Conservation (phyloP, 2,329 filamentous ascomycete genomes). For the Phaeoacremonium minimum region DNA sequence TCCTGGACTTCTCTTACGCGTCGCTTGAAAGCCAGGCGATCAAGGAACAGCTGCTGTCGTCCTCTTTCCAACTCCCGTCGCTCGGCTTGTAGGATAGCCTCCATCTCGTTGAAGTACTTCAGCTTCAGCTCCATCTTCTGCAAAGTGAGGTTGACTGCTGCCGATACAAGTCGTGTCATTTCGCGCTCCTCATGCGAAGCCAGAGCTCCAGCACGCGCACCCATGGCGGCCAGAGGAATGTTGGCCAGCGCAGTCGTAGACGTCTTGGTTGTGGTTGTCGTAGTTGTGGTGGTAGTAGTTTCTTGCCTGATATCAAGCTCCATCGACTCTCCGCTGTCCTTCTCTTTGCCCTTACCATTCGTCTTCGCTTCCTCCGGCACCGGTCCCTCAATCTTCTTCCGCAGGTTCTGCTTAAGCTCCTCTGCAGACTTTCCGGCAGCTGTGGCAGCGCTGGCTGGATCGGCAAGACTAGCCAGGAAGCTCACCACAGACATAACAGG, state of each 20-base stretch:
- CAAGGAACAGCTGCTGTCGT: conserved; percentile 88
- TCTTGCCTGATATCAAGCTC: conserved; percentile 56
- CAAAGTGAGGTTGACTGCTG: conserved; percentile 88
- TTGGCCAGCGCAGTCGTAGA: conserved; percentile 57
- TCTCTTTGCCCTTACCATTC: conserved; percentile 54
- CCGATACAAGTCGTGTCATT: conserved; percentile 88
- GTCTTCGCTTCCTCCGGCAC: conserved; percentile 31
- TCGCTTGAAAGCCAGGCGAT: conserved; percentile 85
- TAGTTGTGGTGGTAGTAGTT: conserved; percentile 40
- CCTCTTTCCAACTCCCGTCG: conserved; percentile 87
- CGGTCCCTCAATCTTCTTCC: conserved; percentile 67
- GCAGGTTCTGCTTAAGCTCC: conserved; percentile 76
- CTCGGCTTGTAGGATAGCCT: conserved; percentile 86
- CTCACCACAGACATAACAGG: conserved; percentile 94
- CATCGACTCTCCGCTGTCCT: conserved; percentile 56
- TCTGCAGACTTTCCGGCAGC: conserved; percentile 85
- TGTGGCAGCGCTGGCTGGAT: conserved; percentile 84
- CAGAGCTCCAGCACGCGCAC: conserved; percentile 79
- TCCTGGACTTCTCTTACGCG: conserved; percentile 81
- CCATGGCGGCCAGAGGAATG: conserved; percentile 80
- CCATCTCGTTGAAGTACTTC: conserved; percentile 94
- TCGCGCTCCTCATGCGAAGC: conserved; percentile 96
- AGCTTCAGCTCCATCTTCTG: conserved; percentile 96
- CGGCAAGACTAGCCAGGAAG: conserved; percentile 86
- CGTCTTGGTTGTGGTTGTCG: conserved; percentile 42